Conservation (phyloP, 2,329 filamentous ascomycete species). For the Colletotrichum tofieldiae region DNA sequence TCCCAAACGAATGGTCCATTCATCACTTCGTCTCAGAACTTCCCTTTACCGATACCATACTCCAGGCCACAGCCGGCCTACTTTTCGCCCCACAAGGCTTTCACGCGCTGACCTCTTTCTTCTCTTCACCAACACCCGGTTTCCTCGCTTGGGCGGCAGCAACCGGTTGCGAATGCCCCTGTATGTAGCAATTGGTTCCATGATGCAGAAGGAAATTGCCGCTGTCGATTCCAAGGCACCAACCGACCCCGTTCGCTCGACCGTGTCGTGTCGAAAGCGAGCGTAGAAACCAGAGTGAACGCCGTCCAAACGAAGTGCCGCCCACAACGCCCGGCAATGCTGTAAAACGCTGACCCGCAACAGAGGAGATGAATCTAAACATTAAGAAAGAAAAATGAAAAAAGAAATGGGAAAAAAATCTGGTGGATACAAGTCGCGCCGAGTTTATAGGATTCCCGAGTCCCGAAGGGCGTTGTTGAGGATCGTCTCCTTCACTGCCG, state of each 20-base stretch:
- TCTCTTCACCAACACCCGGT: constrained; percentile 11
- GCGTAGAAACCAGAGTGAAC: constrained; percentile 44
- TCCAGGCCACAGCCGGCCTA: constrained; percentile 26
- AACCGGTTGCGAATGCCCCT: constrained; percentile 33
- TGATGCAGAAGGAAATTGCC: constrained; percentile 27
- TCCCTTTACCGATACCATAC: constrained; percentile 30
- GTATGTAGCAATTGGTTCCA: constrained; percentile 25
- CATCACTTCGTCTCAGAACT: constrained; percentile 38
- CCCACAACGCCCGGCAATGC: constrained; percentile 46
- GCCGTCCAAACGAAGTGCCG: constrained; percentile 44
- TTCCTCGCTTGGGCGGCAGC: constrained; percentile 26
- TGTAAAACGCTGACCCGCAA: constrained; percentile 44
- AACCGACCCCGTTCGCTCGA: constrained; percentile 30
- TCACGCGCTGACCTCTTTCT: background rate
- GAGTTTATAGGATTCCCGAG: constrained; percentile 87
- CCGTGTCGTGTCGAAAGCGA: constrained; percentile 35
- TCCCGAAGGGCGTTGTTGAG: constrained; percentile 98
- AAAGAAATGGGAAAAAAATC: background rate
- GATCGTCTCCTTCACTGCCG: constrained; percentile 98
- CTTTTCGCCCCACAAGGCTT: constrained; percentile 8
- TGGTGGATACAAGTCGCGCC: constrained; percentile 10
- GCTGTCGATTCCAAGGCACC: constrained; percentile 14
- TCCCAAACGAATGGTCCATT: constrained; percentile 32
- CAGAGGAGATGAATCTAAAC: constrained; percentile 44
- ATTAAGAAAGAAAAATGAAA: constrained; percentile 11